Evolutionary conservation across 805 yeast genomes (phyloP).

Genomic region (Metschnikowia kofuensis): DNA sequence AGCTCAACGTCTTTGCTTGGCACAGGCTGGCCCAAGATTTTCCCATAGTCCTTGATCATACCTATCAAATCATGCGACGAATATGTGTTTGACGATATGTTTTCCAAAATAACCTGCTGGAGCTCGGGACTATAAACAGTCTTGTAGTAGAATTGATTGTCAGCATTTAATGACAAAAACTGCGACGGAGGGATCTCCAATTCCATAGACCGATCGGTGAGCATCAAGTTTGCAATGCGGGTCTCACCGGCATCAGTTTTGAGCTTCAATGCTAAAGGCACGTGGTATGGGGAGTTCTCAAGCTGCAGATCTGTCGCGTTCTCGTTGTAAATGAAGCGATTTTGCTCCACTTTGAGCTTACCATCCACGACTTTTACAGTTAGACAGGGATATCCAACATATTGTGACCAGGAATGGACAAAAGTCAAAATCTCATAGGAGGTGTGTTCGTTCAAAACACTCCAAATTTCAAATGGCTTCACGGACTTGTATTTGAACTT

Average conservation of each 20-base stretch:
- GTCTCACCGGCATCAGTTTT: conserved; percentile 25
- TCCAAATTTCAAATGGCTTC: conserved; percentile 56
- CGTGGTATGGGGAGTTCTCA: conserved; percentile 60
- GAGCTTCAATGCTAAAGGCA: conserved; percentile 51
- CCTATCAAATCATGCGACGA: conserved; percentile 32
- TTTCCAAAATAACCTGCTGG: conserved; percentile 12
- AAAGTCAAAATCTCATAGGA: conserved; percentile 48
- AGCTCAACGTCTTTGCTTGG: conserved; percentile 24
- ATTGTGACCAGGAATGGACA: conserved; percentile 57
- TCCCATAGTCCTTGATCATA: conserved; percentile 39
- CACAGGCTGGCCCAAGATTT: conserved; percentile 29
- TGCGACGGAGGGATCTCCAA: conserved; percentile 29
- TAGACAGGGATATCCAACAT: conserved; percentile 59
- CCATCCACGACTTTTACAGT: conserved; percentile 28
- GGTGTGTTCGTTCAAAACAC: conserved; percentile 29
- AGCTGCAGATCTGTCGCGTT: conserved; percentile 26
- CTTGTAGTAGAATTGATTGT: conserved; percentile 46
- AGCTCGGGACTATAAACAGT: conserved; percentile 42
- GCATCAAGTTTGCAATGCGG: conserved; percentile 34
- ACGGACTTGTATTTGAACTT: conserved; percentile 35
- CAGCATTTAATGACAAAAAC: conserved; percentile 42
- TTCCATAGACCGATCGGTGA: conserved; percentile 41
- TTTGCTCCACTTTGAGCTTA: conserved; percentile 36
- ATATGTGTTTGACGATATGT: conserved; percentile 24
- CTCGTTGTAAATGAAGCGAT: conserved; percentile 29